Evolutionary conservation across 768 basidiomycete species (phyloP).

Genomic region (Trametes punicea): DNA sequence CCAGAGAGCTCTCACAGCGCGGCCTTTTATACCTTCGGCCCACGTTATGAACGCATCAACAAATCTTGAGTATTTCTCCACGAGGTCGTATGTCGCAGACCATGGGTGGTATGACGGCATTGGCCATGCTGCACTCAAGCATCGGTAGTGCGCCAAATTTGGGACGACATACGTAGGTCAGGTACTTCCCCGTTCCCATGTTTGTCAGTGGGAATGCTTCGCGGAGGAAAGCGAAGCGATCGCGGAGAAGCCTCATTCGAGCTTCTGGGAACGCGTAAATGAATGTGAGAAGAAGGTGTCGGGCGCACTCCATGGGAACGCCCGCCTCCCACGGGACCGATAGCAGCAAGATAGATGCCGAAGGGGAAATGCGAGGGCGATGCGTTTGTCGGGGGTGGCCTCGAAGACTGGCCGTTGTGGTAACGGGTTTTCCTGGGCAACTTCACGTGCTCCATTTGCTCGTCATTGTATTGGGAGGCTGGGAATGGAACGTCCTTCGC

Average conservation of each 20-base stretch:
- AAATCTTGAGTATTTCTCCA: neutral
- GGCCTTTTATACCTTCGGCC: neutral
- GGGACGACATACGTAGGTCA: constrained; percentile 2
- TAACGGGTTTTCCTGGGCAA: neutral
- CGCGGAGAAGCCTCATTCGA: neutral
- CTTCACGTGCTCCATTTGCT: neutral
- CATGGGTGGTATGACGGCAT: neutral
- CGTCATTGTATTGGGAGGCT: neutral
- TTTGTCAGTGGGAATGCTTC: constrained; percentile 4
- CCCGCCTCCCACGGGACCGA: neutral
- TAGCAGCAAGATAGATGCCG: neutral
- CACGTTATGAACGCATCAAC: neutral
- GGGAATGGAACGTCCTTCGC: neutral
- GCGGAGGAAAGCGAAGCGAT: neutral
- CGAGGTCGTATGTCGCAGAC: neutral
- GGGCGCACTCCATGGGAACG: constrained; percentile 10
- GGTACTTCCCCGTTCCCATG: constrained; percentile 5
- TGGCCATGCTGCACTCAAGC: neutral
- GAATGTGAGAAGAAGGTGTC: neutral
- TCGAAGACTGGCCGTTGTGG: neutral
- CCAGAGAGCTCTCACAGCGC: neutral
- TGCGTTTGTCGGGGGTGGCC: neutral
- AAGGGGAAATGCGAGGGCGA: neutral
- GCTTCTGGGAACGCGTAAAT: neutral
- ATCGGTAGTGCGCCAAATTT: neutral